Percentiles rank a stretch among this genome's conserved stretches.
Evolutionary conservation across 306 rosid genomes (phyloP).

Genomic region (Vigna reflexopilosa): DNA sequence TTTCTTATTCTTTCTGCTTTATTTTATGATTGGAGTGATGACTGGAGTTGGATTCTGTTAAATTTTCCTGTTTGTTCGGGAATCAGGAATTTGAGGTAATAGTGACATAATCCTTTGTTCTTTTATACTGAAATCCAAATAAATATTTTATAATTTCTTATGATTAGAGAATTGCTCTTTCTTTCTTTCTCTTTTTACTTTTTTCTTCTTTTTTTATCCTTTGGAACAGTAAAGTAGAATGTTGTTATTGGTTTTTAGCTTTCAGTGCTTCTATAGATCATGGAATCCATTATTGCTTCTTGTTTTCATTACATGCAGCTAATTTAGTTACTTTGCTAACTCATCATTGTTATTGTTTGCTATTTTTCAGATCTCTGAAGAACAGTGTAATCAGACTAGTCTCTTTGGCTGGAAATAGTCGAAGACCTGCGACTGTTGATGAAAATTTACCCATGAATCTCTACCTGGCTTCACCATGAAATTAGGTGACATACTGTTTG

Average conservation of each 20-base stretch:
- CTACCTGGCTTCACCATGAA: constrained; percentile 64
- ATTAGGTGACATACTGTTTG: constrained; percentile 63
- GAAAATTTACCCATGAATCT: constrained; percentile 40
- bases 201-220: neutral
- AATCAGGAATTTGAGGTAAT: constrained; percentile 12
- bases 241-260: constrained; percentile 25
- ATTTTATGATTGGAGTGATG: neutral
- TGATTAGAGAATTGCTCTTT: neutral
- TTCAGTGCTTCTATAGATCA: constrained; percentile 24
- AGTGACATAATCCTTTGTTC: neutral
- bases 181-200: too few relatives aligned
- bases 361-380: constrained; percentile 49
- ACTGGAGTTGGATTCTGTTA: constrained; percentile 24
- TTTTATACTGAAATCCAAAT: constrained; percentile 21
- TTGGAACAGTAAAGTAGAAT: constrained; percentile 33
- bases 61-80: constrained; percentile 35
- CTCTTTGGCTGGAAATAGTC: constrained; percentile 36
- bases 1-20: constrained; percentile 10
- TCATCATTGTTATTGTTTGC: constrained; percentile 32
- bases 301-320: constrained; percentile 36
- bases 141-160: constrained; percentile 9
- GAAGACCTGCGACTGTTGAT: constrained; percentile 10
- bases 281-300: constrained; percentile 24
- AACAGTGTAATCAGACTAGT: constrained; percentile 28
- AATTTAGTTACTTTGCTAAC: constrained; percentile 31